Evolutionary conservation across 352 stramenopile genomes (phyloP).

Genomic region (Globisporangium uncinulatum): DNA sequence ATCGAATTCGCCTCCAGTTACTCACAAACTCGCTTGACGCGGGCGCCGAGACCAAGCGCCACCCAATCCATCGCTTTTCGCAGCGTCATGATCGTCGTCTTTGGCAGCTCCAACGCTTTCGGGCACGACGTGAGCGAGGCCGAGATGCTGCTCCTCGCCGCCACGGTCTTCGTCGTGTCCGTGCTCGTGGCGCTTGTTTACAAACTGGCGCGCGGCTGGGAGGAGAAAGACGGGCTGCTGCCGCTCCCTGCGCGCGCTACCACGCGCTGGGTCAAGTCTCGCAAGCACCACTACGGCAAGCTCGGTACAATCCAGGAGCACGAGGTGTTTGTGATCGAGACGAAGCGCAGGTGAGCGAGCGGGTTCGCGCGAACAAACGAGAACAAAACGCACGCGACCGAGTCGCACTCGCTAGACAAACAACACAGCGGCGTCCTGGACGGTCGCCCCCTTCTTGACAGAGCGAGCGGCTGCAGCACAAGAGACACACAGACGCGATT

Average conservation of each 20-base stretch:
- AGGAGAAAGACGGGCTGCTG: conserved; percentile 44
- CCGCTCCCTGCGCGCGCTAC: conserved; percentile 46
- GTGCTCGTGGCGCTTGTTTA: conserved; percentile 69
- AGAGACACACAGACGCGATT: neutral
- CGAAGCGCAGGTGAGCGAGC: conserved; percentile 48
- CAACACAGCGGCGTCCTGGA: no score
- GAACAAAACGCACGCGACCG: neutral
- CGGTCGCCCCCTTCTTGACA: neutral
- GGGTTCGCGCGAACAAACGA: neutral
- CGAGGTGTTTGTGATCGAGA: conserved; percentile 55
- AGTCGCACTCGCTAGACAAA: neutral
- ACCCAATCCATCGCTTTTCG: neutral
- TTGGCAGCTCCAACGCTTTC: conserved; percentile 69
- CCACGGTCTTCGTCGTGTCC: conserved; percentile 68
- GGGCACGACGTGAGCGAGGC: conserved; percentile 61
- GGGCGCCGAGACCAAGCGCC: neutral
- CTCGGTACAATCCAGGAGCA: conserved; percentile 69
- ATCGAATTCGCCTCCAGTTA: conserved; percentile 5
- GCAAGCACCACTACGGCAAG: conserved; percentile 56
- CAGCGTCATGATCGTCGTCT: conserved; percentile 54
- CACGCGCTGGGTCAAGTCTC: conserved; percentile 53
- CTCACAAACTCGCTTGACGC: neutral
- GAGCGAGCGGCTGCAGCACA: neutral
- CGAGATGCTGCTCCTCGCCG: conserved; percentile 61
- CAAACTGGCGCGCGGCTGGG: conserved; percentile 67